A percentile compares a stretch with the other conserved stretches of the same genome.
Conservation (phyloP, 75 land plant genomes). For the Sequoiadendron giganteum region DNA sequence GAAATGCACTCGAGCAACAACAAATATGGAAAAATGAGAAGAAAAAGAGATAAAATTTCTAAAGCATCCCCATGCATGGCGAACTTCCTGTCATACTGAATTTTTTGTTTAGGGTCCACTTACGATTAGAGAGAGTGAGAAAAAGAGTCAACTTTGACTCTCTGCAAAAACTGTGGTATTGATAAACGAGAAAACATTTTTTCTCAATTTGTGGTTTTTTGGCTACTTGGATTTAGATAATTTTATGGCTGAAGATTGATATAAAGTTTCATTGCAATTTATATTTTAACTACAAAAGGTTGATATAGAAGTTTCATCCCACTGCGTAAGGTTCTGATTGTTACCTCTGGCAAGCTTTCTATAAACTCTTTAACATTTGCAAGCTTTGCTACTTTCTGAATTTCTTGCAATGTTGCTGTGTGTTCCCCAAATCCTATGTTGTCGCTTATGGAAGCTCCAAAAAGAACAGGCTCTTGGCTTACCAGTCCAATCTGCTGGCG, state of each 20-base stretch:
- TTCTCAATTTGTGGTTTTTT: background rate
- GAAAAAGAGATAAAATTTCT: no score
- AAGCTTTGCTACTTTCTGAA: slow-evolving; percentile 27
- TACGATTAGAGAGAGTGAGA: background rate
- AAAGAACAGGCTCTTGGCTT: slow-evolving; percentile 47
- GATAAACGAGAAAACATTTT: background rate
- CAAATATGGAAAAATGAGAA: no score
- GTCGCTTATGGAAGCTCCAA: slow-evolving; percentile 38
- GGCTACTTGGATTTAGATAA: background rate
- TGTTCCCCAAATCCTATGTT: slow-evolving; percentile 41
- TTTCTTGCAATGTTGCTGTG: slow-evolving; percentile 30
- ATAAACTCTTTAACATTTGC: slow-evolving; percentile 36
- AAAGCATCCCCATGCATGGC: no score
- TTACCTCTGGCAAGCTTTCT: slow-evolving; percentile 14
- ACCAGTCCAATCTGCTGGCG: slow-evolving; percentile 43
- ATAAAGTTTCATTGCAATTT: background rate
- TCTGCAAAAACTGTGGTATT: background rate
- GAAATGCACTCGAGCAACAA: no score
- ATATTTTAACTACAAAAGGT: background rate
- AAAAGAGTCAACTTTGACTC: background rate
- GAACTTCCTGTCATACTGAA: background rate
- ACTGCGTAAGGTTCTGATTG: no score
- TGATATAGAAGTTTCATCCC: no score
- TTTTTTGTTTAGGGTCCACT: background rate
- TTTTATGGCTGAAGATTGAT: background rate